phyloP scores from a whole-genome alignment of 208 protist genomes.

The Wallacemonas rigidus region DNA sequence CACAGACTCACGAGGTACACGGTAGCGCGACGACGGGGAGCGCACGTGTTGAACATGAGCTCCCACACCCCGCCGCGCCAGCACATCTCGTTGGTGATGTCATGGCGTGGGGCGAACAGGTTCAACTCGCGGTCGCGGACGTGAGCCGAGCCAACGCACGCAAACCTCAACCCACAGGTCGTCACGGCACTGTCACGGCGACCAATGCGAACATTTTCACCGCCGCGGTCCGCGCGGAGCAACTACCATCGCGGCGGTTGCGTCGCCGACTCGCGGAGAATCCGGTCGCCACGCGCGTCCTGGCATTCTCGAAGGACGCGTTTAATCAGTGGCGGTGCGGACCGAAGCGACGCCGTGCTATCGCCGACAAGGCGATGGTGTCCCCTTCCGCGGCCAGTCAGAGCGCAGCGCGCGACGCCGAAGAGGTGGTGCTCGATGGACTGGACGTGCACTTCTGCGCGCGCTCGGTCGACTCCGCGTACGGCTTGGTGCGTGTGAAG shows the following conservation, averaged over 20 bases:
- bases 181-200: background rate
- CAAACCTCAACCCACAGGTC: background rate
- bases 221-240: background rate
- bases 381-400: background rate
- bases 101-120: conserved; percentile 6
- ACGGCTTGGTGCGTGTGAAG: conserved; percentile 32
- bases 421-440: conserved; percentile 1
- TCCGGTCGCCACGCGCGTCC: conserved; percentile 43
- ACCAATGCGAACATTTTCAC: background rate
- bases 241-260: background rate
- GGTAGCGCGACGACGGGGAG: too few relatives aligned
- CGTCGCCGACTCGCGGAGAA: conserved; percentile 45
- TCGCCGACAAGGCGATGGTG: background rate
- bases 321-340: conserved; percentile 41
- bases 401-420: background rate
- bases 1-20: too few relatives aligned
- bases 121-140: background rate
- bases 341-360: background rate
- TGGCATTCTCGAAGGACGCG: conserved; percentile 45
- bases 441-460: conserved; percentile 34
- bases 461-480: conserved; percentile 30
- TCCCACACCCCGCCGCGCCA: too few relatives aligned
- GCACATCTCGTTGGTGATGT: conserved; percentile 8
- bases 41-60: too few relatives aligned
- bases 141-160: too few relatives aligned